Evolutionary conservation across 768 basidiomycete species (phyloP).

Genomic region (Daedaleopsis nitida): DNA sequence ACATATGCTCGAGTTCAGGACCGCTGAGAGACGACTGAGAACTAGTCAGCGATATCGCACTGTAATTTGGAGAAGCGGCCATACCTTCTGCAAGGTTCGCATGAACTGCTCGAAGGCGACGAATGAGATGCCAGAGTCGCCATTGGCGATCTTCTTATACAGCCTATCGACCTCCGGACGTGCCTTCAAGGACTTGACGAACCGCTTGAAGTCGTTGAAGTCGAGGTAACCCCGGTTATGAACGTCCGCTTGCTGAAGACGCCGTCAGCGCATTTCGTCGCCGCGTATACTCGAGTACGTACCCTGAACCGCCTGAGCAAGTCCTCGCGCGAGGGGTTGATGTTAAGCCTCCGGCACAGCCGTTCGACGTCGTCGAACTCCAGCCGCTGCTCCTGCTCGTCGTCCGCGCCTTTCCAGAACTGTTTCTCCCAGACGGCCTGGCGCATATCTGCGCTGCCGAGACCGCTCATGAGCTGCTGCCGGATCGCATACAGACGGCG

Average conservation of each 20-base stretch:
- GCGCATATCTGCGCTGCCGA: constrained; percentile 62
- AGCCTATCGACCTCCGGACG: constrained; percentile 79
- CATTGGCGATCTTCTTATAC: constrained; percentile 45
- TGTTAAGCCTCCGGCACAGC: constrained; percentile 71
- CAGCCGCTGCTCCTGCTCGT: constrained; percentile 56
- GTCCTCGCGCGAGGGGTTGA: constrained; percentile 55
- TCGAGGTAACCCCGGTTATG: constrained; percentile 61
- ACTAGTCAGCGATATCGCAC: constrained; percentile 22
- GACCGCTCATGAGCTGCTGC: constrained; percentile 68
- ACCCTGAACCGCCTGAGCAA: constrained; percentile 64
- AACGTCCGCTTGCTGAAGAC: constrained; percentile 63
- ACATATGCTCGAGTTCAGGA: constrained; percentile 37
- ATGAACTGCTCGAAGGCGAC: constrained; percentile 53
- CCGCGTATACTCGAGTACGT: background rate
- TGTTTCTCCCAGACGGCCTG: constrained; percentile 78
- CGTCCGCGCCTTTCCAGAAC: constrained; percentile 78
- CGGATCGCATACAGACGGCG: constrained; percentile 64
- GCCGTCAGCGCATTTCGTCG: background rate
- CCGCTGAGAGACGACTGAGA: constrained; percentile 33
- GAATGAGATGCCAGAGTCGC: constrained; percentile 35
- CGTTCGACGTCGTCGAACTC: constrained; percentile 73
- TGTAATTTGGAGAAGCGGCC: constrained; percentile 34
- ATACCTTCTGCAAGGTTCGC: constrained; percentile 51
- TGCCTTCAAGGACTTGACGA: constrained; percentile 82
- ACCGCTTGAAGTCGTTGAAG: constrained; percentile 76